Evolutionary conservation across 352 stramenopile genomes (phyloP).

Genomic region (Phytophthora aleatoria): DNA sequence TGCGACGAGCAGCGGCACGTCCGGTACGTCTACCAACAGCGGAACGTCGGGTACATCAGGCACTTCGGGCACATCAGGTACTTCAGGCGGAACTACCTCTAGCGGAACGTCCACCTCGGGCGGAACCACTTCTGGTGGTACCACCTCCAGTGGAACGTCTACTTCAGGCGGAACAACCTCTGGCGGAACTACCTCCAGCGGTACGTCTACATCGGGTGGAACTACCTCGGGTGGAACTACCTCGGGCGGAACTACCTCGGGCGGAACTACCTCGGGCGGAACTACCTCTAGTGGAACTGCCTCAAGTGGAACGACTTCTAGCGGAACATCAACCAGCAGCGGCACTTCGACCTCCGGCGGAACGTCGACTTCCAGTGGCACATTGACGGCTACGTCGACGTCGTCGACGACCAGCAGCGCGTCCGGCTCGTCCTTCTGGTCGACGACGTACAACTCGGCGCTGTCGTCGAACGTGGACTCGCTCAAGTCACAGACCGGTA

Average conservation of each 20-base stretch:
- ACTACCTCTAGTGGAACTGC: constrained; percentile 13
- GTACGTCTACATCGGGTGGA: background rate
- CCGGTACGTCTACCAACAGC: constrained; percentile 4
- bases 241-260: constrained; percentile 14
- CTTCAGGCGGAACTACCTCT: constrained; percentile 6
- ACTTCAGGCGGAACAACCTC: constrained; percentile 3
- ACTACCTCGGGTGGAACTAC: constrained; percentile 17
- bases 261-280: constrained; percentile 7
- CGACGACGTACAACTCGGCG: constrained; percentile 56
- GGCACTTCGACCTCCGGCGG: constrained; percentile 12
- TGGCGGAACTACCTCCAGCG: constrained; percentile 2
- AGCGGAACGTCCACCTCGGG: constrained; percentile 4
- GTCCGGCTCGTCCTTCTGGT: constrained; percentile 44
- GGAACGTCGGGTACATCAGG: constrained; percentile 18
- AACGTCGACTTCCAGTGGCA: constrained; percentile 12
- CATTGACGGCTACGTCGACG: constrained; percentile 25
- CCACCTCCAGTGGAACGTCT: constrained; percentile 10
- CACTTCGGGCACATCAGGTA: constrained; percentile 2
- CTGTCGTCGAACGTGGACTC: constrained; percentile 52
- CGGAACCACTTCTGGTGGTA: constrained; percentile 16
- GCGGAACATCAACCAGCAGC: constrained; percentile 9
- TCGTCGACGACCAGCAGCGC: constrained; percentile 34
- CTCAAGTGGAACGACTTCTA: constrained; percentile 5
- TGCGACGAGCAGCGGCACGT: constrained; percentile 9
- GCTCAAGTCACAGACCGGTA: constrained; percentile 55